Base-by-base conservation (phyloP, 2,329 filamentous ascomycete genomes). In the Nemania sp. region DNA sequence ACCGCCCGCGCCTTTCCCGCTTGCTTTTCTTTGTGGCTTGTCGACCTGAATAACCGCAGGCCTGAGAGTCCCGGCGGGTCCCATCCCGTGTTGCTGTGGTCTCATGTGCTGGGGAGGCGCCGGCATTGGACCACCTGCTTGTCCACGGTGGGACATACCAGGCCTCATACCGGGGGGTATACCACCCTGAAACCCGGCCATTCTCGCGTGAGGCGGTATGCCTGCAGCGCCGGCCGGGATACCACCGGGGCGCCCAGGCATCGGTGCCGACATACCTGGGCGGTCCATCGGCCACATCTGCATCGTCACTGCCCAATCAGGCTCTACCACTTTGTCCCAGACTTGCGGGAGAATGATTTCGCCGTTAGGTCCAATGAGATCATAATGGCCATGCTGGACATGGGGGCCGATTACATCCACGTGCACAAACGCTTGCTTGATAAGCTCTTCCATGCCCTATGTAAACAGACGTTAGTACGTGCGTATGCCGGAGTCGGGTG, bases 401-500 rank as follows among this genome's bases (percentile, higher is more conserved):
- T 91, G 87, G 14, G 84, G 86, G 1, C 88, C 88, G 49, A 93
- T 84, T 11, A 86, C 76, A 43, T 91, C 89, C 44, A 94, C 86
- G 62, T 92, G 88, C 17, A 88, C 70, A 67, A 94, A 94, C 15
- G 90, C 90, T 74, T 93, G 89, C 66, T 88, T 88, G 69, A 94
- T 93, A 31, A 94, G 80, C 41, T 90, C 86, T 70, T 93, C 89
- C 89, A 94, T 93, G 15, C 89, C 89, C 88, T 92, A 62, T 26
- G 19, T 3, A n/a, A 52, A 26, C 52, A 57, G 49, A 22, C 4
- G 43, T 42, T 51, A 53, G 51, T 39, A 31, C 42, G 23, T 3
- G 11, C 15, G 11, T 12, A 34, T 11, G 47, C 23, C 44, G 19
- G 14, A 8, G 19, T 6, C 26, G 14, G 15, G 24, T 23, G 15